Evolutionary conservation across 2,329 filamentous ascomycete genomes (phyloP).

Genomic region (Clonostachys rhizophaga): DNA sequence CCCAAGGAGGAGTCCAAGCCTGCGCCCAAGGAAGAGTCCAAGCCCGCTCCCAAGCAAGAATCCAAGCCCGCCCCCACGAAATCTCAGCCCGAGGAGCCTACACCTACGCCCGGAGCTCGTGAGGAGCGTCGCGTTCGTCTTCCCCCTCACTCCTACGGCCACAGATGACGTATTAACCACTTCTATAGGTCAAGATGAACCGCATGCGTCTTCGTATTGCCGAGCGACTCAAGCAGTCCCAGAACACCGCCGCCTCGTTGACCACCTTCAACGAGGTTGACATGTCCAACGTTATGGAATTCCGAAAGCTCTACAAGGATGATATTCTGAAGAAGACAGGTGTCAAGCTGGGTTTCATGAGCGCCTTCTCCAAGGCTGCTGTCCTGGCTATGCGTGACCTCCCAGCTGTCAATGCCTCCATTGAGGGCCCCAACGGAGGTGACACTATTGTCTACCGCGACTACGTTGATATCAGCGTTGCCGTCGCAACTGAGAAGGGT

Average conservation of each 20-base stretch:
- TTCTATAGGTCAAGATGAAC: slow-evolving; percentile 91
- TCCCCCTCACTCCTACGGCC: not conserved
- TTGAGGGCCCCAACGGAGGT: slow-evolving; percentile 89
- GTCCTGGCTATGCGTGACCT: slow-evolving; percentile 91
- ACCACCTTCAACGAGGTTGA: slow-evolving; percentile 99
- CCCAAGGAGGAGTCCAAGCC: slow-evolving; percentile 23
- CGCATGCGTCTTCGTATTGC: slow-evolving; percentile 97
- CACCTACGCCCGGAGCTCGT: slow-evolving; percentile 58
- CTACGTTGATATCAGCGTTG: slow-evolving; percentile 96
- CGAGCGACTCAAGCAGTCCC: slow-evolving; percentile 97
- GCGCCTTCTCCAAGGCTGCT: slow-evolving; percentile 86
- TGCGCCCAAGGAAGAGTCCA: slow-evolving; percentile 23
- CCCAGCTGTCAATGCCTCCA: slow-evolving; percentile 93
- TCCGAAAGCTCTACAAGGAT: slow-evolving; percentile 96
- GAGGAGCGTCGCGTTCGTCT: slow-evolving; percentile 79
- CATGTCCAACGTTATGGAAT: slow-evolving; percentile 96
- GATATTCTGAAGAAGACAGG: slow-evolving; percentile 93
- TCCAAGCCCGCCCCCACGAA: slow-evolving; percentile 7
- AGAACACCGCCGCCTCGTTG: slow-evolving; percentile 94
- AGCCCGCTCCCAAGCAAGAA: slow-evolving; percentile 16
- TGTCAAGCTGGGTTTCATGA: slow-evolving; percentile 99
- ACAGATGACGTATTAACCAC: slow-evolving; percentile 3
- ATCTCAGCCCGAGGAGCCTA: slow-evolving; percentile 5
- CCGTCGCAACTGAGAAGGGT: slow-evolving; percentile 95
- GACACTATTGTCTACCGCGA: slow-evolving; percentile 98